Base-by-base conservation (phyloP, 2,329 filamentous ascomycete genomes). In the Aureobasidium mangrovei region DNA sequence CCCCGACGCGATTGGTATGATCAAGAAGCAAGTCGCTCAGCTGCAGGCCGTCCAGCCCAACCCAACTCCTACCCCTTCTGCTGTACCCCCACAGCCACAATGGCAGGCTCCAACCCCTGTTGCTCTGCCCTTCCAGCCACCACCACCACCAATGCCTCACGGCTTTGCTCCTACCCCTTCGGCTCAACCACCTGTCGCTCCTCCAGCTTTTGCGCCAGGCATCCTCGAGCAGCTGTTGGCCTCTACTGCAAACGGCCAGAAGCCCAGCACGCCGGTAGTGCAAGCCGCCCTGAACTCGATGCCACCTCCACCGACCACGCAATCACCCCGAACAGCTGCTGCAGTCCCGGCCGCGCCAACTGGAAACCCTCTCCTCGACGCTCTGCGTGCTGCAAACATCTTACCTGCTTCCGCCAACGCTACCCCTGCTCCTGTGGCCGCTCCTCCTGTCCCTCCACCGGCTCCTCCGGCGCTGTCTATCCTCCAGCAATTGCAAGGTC, bases 21-120 rank as follows among this genome's bases (percentile, higher is more conserved):
- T 95, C 71, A 88, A 85, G 71, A 84, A 85, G 68, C 88, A 93
- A 79, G 84, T 96, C 70, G 83, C 85, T 69, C 82, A 84, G 70
- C 79, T 95, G 69, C 80, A 73, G 35, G 82, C 76, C 72, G 80
- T 80, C 79, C 78, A 65, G 75, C 82, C 69, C 76, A 76, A 56
- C 51, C 67, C 71, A 24, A 63, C 65, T 7, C 61, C 66, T 8
- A 60, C 65, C 10, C 65, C 64, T 43, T 60, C 62, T 24, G 57
- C 62, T 18, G 51, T 56, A 7, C 63, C 65, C 26, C 61, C 63
- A 35, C 55, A 56, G 28, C 48, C 56, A 2, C 64, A 66, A 52
- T 67, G 65, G 64, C 63, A 64, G 35, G 60, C 60, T 26, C 57
- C 60, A 29, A 55, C 49, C 12, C 56, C 58, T 46, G 53, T 53